A percentile compares a stretch with the other conserved stretches of the same genome.
Evolutionary conservation across 805 yeast species (phyloP).

Genomic region (Hanseniaspora vineae): DNA sequence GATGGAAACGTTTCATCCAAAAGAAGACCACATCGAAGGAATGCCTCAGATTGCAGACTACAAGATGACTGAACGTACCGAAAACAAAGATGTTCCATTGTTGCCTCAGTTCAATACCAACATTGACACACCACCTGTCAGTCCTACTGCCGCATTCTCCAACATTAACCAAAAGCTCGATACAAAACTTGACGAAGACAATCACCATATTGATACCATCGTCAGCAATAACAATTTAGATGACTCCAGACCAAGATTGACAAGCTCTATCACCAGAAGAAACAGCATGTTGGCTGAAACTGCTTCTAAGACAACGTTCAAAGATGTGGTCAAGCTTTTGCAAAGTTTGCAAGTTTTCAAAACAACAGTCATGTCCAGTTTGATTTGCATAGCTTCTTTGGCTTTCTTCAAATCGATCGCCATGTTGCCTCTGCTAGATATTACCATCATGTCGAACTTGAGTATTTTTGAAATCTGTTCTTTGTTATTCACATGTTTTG

Average conservation of each 20-base stretch:
- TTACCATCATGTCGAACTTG: conserved; percentile 3
- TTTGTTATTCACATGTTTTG: conserved; percentile 20
- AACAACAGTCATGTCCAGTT: conserved; percentile 9
- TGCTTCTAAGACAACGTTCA: conserved; percentile 6
- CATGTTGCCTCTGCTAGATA: conserved; percentile 5
- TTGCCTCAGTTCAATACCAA: no score
- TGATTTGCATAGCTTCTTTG: conserved; percentile 5
- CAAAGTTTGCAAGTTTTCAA: conserved; percentile 12
- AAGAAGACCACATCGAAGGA: background rate
- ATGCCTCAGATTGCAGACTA: background rate
- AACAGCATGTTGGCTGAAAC: background rate
- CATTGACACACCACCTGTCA: no score
- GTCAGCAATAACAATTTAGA: no score
- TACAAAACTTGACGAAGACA: no score
- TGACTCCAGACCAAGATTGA: background rate
- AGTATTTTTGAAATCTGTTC: conserved; percentile 21
- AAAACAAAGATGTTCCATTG: background rate
- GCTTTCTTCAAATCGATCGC: conserved; percentile 5
- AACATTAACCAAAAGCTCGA: no score
- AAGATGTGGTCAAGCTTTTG: conserved; percentile 13
- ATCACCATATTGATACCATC: no score
- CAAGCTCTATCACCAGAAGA: background rate
- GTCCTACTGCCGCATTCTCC: no score
- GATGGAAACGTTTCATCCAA: no score
- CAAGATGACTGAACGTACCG: background rate